Percentiles rank a stretch among this genome's conserved stretches.
Conservation (phyloP, 2,329 filamentous ascomycete genomes). For the Macroventuria anomochaeta region DNA sequence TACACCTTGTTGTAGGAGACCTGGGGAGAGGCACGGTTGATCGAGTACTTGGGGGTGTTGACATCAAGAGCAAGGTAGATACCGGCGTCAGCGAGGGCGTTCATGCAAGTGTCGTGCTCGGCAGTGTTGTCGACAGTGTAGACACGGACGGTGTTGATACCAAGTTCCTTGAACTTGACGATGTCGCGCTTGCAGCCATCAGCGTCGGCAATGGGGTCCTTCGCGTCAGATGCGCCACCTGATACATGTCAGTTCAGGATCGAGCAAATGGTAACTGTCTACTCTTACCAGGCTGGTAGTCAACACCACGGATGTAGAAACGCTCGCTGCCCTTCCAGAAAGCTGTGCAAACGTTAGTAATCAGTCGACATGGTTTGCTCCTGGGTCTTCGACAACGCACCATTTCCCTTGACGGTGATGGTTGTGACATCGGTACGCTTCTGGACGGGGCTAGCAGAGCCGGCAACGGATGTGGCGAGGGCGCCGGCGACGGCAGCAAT, state of each 20-base stretch:
- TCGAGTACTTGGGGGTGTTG: conserved; percentile 88
- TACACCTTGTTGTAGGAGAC: conserved; percentile 87
- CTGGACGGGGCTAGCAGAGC: conserved; percentile 46
- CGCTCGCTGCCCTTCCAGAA: conserved; percentile 69
- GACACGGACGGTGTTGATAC: conserved; percentile 89
- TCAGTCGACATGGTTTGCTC: background rate
- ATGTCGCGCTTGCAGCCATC: conserved; percentile 79
- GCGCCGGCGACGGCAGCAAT: conserved; percentile 56
- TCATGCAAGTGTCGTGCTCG: conserved; percentile 87
- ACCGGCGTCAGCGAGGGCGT: conserved; percentile 76
- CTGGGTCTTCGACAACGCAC: conserved; percentile 40
- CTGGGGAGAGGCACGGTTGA: conserved; percentile 77
- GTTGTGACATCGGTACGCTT: conserved; percentile 57
- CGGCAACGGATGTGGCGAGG: conserved; percentile 56
- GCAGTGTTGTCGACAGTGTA: conserved; percentile 90
- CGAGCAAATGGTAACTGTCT: background rate
- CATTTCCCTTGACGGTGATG: conserved; percentile 68
- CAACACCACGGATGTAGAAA: conserved; percentile 67
- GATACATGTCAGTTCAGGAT: conserved; percentile 23
- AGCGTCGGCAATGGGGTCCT: conserved; percentile 78
- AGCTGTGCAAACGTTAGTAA: conserved; percentile 46
- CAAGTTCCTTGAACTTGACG: conserved; percentile 79
- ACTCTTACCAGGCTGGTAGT: conserved; percentile 65
- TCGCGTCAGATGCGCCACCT: conserved; percentile 66
- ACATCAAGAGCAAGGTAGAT: conserved; percentile 93